Conservation (phyloP, 2,329 filamentous ascomycete species). For the Dactylellina parvicollis region DNA sequence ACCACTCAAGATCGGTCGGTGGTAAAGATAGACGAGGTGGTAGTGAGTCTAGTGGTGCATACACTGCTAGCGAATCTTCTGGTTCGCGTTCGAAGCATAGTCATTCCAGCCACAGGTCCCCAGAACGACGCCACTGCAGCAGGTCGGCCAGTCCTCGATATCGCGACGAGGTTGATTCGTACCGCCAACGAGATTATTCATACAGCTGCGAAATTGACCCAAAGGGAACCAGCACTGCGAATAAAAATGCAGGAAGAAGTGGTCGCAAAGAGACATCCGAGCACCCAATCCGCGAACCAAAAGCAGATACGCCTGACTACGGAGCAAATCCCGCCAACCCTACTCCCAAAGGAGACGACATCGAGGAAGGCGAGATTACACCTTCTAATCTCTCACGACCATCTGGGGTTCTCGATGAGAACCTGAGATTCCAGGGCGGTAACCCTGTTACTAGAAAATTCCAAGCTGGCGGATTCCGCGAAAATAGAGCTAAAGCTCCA, state of each 20-base stretch:
- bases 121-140: neutral
- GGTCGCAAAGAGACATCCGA: no score
- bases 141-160: constrained; percentile 26
- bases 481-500: neutral
- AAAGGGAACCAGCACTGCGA: neutral
- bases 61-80: no score
- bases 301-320: neutral
- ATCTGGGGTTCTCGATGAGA: no score
- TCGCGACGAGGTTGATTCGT: neutral
- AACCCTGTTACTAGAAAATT: no score
- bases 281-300: neutral
- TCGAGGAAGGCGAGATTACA: constrained; percentile 8
- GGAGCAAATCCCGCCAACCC: neutral
- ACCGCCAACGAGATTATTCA: constrained; percentile 20
- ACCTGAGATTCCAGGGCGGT: no score
- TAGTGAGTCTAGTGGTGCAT: no score
- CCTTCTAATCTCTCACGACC: no score
- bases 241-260: neutral
- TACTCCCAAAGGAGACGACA: neutral
- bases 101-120: constrained; percentile 1
- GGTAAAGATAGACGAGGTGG: no score
- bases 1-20: no score
- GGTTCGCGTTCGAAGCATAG: neutral
- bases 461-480: neutral
- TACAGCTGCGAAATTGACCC: constrained; percentile 10